These are phyloP conservation scores for Pseudomicrostroma phylloplanum DNA, from an alignment of 1,284 basidiomycete genomes.

Conservation along the genomic window DNA sequence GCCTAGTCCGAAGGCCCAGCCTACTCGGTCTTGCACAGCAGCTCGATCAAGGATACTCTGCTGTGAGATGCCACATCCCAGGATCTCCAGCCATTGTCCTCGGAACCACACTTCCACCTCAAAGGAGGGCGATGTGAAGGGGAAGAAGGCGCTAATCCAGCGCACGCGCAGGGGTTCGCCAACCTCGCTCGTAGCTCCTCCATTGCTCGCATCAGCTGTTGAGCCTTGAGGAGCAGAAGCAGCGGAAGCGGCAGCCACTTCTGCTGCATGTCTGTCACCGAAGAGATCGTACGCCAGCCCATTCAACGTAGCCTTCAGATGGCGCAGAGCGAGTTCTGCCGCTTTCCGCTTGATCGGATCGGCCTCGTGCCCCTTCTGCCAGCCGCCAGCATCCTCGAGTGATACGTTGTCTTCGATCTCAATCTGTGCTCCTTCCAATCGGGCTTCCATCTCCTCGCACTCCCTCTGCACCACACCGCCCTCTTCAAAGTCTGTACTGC, in stretches of 20 bases:
- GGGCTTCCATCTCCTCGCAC: constrained; percentile 59
- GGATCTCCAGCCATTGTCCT: constrained; percentile 93
- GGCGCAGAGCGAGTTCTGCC: constrained; percentile 63
- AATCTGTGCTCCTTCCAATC: constrained; percentile 56
- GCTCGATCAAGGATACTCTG: constrained; percentile 81
- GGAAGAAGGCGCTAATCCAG: constrained; percentile 98
- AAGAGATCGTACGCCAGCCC: constrained; percentile 79
- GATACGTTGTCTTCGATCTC: constrained; percentile 78
- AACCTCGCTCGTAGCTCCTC: background rate
- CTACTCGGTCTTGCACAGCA: constrained; percentile 64
- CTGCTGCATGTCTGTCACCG: constrained; percentile 50
- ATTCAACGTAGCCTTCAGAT: constrained; percentile 88
- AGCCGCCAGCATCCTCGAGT: constrained; percentile 66
- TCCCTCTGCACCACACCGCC: constrained; percentile 54
- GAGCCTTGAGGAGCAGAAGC: constrained; percentile 17
- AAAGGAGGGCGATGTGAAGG: constrained; percentile 93
- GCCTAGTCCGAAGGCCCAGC: constrained; percentile 97
- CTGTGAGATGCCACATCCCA: constrained; percentile 86
- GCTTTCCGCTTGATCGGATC: constrained; percentile 57
- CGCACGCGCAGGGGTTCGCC: constrained; percentile 68
- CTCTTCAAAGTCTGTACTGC: constrained; percentile 32
- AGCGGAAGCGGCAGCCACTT: constrained; percentile 53
- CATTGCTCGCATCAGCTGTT: background rate
- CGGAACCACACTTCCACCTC: constrained; percentile 96
- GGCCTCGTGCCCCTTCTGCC: constrained; percentile 70